Percentiles rank a stretch among this genome's conserved stretches.
Conservation (phyloP, 768 basidiomycete species). For the Cyclocybe cylindracea region DNA sequence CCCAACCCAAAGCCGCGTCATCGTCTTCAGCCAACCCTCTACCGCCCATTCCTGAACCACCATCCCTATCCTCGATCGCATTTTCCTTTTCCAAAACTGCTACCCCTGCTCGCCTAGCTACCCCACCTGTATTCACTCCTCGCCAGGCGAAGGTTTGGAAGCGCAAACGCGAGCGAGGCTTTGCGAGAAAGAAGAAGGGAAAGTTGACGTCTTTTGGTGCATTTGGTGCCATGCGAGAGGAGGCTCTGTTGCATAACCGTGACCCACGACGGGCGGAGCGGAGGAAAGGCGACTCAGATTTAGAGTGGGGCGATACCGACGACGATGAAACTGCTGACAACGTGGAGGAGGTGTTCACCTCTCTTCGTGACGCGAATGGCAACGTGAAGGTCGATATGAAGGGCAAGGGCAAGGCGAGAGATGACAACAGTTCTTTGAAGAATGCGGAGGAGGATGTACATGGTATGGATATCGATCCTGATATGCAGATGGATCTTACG, state of each 20-base stretch:
- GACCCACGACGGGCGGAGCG: constrained; percentile 49
- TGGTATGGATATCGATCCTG: constrained; percentile 69
- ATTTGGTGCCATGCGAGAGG: constrained; percentile 56
- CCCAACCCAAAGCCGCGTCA: constrained; percentile 4
- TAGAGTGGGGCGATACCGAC: constrained; percentile 62
- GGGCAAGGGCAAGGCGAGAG: constrained; percentile 18
- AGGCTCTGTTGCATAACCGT: constrained; percentile 45
- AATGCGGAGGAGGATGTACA: constrained; percentile 33
- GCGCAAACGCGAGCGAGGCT: constrained; percentile 10
- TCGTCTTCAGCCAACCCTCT: background rate
- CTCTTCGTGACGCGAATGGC: too few relatives aligned
- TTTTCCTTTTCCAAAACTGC: constrained; percentile 23
- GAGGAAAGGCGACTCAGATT: constrained; percentile 64
- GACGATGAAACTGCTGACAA: constrained; percentile 32
- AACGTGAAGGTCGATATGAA: background rate
- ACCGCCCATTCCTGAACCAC: background rate
- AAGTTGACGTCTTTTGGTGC: constrained; percentile 38
- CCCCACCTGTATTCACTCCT: constrained; percentile 25
- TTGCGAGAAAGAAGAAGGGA: constrained; percentile 15
- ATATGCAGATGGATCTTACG: constrained; percentile 38
- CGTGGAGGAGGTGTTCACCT: constrained; percentile 6
- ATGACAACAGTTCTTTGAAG: constrained; percentile 12
- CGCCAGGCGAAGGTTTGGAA: constrained; percentile 28
- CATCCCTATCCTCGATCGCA: constrained; percentile 30
- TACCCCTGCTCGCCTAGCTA: constrained; percentile 11